Conservation (phyloP, 2,329 filamentous ascomycete species). For the Fusarium sp. region DNA sequence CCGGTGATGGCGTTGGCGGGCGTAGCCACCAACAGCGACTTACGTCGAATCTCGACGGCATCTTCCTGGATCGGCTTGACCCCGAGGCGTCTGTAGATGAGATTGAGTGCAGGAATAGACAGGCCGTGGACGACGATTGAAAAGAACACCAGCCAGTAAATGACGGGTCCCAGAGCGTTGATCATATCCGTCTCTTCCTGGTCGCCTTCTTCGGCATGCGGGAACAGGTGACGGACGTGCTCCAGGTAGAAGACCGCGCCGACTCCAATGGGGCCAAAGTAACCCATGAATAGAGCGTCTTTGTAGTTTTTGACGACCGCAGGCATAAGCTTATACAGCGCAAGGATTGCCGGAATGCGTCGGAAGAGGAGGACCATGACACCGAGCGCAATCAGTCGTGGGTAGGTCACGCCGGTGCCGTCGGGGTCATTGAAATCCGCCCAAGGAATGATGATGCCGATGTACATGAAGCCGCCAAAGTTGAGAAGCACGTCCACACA, state of each 20-base stretch:
- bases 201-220: constrained; percentile 49
- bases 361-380: constrained; percentile 65
- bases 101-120: constrained; percentile 54
- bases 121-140: constrained; percentile 49
- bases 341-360: constrained; percentile 66
- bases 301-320: constrained; percentile 63
- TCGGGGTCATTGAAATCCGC: constrained; percentile 63
- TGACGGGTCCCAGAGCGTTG: constrained; percentile 52
- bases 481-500: constrained; percentile 69
- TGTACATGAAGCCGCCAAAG: constrained; percentile 70
- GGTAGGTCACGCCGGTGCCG: constrained; percentile 63
- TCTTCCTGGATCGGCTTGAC: constrained; percentile 58
- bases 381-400: constrained; percentile 63
- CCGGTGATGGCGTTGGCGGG: constrained; percentile 54
- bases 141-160: constrained; percentile 55
- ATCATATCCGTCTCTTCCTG: constrained; percentile 50
- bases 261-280: constrained; percentile 82
- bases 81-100: constrained; percentile 33
- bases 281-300: constrained; percentile 71
- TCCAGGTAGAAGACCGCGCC: constrained; percentile 80
- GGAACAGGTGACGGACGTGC: constrained; percentile 57
- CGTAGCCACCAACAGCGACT: constrained; percentile 47
- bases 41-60: constrained; percentile 52
- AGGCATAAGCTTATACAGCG: constrained; percentile 67
- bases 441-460: constrained; percentile 69